Base-by-base conservation (phyloP, 2,329 filamentous ascomycete genomes). In the Mollisiaceae sp. region DNA sequence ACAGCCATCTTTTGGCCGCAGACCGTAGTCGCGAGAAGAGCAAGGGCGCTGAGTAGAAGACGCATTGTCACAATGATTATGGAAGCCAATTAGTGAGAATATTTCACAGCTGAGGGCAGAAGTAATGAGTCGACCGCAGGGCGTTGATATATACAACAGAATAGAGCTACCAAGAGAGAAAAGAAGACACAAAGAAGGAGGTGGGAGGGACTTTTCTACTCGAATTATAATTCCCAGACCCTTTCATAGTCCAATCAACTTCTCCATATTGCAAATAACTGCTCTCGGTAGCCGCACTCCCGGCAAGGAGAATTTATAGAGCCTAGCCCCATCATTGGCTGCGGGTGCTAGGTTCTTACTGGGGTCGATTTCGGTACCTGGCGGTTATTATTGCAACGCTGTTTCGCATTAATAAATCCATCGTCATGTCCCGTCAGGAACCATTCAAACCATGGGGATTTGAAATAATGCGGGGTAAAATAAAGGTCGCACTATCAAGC, bases 21-120 rank as follows among this genome's bases (percentile, higher is more conserved):
- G 27, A 58, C 54, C 2, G 52, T 50, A 32, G 61, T 59, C 20
- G 65, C 59, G 24, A 66, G 35, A 8, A 66, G 43, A 45, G 62
- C 43, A n/a, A 66, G 54, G 4, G 55, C n/a, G 36, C 35, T 43
- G 47, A 62, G 35, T 36, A 62, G 54, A 32, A 62, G 20, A 36
- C 38, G 62, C 50, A 60, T 64, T 41, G 43, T 41, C 24, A 50
- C 45, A 20, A 43, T 62, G 52, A 56, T 56, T n/a, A 43, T 59
- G 41, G 22, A 24, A 18, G 43, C 2, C 8, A 2, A 45, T 18
- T 8, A n/a, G 43, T 18, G 43, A 45, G 15, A 45, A 41, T 41
- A 11, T 12, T 41, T 41, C 38, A 41, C 27, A 32, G 6, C 6
- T 45, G 57, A 6, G 8, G 18, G 9, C 14, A 47, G 24, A 8